Conservation (phyloP, 805 yeast genomes). For the Yamadazyma sp. region DNA sequence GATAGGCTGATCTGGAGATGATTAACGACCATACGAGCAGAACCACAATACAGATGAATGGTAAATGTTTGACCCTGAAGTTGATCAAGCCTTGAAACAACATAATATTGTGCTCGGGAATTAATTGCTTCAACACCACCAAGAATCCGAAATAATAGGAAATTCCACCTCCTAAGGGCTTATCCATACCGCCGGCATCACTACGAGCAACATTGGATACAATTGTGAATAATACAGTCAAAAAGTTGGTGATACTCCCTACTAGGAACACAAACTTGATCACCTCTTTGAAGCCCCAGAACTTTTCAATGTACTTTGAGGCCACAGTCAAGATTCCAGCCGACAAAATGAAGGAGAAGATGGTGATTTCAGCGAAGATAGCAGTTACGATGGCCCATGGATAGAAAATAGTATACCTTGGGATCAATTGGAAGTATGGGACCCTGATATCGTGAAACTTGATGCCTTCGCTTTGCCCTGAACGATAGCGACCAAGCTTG, state of each 20-base stretch:
- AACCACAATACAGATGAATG: slow-evolving; percentile 43
- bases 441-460: slow-evolving; percentile 44
- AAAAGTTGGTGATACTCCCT: slow-evolving; percentile 55
- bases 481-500: slow-evolving; percentile 19
- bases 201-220: slow-evolving; percentile 34
- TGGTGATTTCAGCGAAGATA: slow-evolving; percentile 60
- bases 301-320: slow-evolving; percentile 48
- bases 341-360: slow-evolving; percentile 46
- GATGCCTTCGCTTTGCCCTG: slow-evolving; percentile 10
- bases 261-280: slow-evolving; percentile 51
- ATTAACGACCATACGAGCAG: slow-evolving; percentile 37
- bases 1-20: slow-evolving; percentile 38
- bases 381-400: slow-evolving; percentile 69
- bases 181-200: slow-evolving; percentile 37
- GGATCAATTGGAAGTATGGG: slow-evolving; percentile 65
- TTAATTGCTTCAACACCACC: slow-evolving; percentile 56
- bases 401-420: slow-evolving; percentile 49
- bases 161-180: slow-evolving; percentile 53
- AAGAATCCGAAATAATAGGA: slow-evolving; percentile 53
- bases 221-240: slow-evolving; percentile 46
- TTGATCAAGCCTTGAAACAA: slow-evolving; percentile 45
- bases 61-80: slow-evolving; percentile 61
- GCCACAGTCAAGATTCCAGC: slow-evolving; percentile 37
- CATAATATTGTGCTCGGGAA: slow-evolving; percentile 56
- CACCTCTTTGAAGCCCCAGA: slow-evolving; percentile 54